Conservation (phyloP, 2,329 filamentous ascomycete species). For the Scedosporium aurantiacum region DNA sequence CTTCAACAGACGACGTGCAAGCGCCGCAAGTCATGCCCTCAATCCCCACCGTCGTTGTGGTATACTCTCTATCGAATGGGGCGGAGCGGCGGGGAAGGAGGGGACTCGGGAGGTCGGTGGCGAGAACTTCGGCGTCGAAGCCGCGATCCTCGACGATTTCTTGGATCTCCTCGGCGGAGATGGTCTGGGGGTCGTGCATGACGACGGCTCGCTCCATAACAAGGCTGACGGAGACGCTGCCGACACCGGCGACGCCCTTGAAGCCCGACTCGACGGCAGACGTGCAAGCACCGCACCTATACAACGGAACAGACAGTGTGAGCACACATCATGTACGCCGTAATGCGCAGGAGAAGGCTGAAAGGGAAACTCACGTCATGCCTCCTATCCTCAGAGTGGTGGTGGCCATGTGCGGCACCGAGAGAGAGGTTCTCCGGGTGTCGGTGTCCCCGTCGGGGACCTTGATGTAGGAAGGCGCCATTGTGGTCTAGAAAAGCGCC, state of each 20-base stretch:
- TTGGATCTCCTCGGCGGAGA: conserved; percentile 64
- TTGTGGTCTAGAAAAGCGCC: conserved; percentile 15
- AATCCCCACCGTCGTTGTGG: conserved; percentile 61
- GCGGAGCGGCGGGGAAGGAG: conserved; percentile 25
- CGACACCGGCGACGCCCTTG: conserved; percentile 67
- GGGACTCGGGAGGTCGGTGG: conserved; percentile 59
- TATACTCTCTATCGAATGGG: conserved; percentile 25
- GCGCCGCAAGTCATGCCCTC: conserved; percentile 89
- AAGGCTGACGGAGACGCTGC: conserved; percentile 80
- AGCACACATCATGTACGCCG: neutral
- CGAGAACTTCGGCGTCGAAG: conserved; percentile 83
- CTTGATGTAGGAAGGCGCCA: conserved; percentile 40
- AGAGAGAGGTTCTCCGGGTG: conserved; percentile 18
- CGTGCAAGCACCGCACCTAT: conserved; percentile 83
- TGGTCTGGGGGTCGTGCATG: conserved; percentile 67
- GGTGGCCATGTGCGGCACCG: conserved; percentile 62
- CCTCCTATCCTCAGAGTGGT: conserved; percentile 86
- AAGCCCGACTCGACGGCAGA: conserved; percentile 92
- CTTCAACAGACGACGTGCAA: conserved; percentile 76
- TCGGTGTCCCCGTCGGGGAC: conserved; percentile 30
- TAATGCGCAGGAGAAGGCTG: conserved; percentile 5
- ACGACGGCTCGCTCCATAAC: conserved; percentile 95
- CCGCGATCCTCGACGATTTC: conserved; percentile 87
- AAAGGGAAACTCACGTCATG: conserved; percentile 52
- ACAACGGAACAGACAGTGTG: conserved; percentile 24